phyloP scores from a whole-genome alignment of 2,329 filamentous ascomycete genomes.

The Trichophyton schoenleinii region DNA sequence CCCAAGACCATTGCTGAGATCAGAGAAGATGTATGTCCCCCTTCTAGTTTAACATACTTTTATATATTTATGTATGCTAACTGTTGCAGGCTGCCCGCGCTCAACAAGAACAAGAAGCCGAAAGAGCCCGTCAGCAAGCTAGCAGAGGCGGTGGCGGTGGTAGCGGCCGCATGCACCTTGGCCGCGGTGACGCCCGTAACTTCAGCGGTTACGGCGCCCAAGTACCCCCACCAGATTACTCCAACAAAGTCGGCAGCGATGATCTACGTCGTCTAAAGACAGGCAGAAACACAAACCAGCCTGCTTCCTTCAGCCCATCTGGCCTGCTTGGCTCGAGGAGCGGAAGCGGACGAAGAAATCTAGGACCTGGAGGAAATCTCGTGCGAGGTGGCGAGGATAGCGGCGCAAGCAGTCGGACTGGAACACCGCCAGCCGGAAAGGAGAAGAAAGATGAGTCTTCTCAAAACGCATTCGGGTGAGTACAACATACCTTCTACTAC shows the following conservation, averaged over 20 bases:
- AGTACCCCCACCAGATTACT: slow-evolving; percentile 56
- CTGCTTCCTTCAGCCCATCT: slow-evolving; percentile 61
- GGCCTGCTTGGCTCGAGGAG: slow-evolving; percentile 82
- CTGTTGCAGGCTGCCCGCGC: slow-evolving; percentile 50
- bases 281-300: slow-evolving; percentile 50
- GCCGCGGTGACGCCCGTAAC: slow-evolving; percentile 76
- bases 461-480: slow-evolving; percentile 90
- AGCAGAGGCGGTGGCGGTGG: slow-evolving; percentile 49
- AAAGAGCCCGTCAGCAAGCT: slow-evolving; percentile 40
- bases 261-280: slow-evolving; percentile 68
- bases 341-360: slow-evolving; percentile 55
- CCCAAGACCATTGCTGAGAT: slow-evolving; percentile 95
- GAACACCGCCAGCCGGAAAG: slow-evolving; percentile 62
- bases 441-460: slow-evolving; percentile 52
- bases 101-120: slow-evolving; percentile 66
- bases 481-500: slow-evolving; percentile 6
- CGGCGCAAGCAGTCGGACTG: slow-evolving; percentile 73
- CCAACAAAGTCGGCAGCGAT: slow-evolving; percentile 79
- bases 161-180: slow-evolving; percentile 58
- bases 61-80: background rate
- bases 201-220: slow-evolving; percentile 58
- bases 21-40: slow-evolving; percentile 54
- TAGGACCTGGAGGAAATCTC: slow-evolving; percentile 62
- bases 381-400: slow-evolving; percentile 71
- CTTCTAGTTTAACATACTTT: slow-evolving; percentile 2